Evolutionary conservation across 2,329 filamentous ascomycete genomes (phyloP).

Genomic region (Gremmenia infestans): DNA sequence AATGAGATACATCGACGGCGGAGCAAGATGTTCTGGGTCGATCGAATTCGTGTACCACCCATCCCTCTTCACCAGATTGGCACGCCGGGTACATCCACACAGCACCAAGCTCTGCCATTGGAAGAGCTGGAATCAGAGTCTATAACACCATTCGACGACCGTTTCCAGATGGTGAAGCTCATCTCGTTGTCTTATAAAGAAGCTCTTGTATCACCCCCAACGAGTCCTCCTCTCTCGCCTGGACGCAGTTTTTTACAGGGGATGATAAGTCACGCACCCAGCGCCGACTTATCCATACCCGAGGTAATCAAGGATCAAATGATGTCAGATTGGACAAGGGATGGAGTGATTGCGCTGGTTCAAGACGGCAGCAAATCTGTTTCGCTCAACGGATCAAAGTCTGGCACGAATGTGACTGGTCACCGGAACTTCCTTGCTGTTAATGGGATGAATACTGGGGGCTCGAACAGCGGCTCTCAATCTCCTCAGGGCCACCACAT

Average conservation of each 20-base stretch:
- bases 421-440: conserved; percentile 53
- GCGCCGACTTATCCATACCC: conserved; percentile 55
- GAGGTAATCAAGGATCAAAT: conserved; percentile 67
- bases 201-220: conserved; percentile 56
- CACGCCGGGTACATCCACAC: conserved; percentile 43
- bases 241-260: conserved; percentile 59
- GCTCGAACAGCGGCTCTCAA: conserved; percentile 33
- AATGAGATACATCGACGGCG: conserved; percentile 72
- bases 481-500: conserved; percentile 41
- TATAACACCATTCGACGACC: conserved; percentile 70
- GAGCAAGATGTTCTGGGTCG: conserved; percentile 73
- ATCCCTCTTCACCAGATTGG: conserved; percentile 57
- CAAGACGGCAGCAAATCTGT: conserved; percentile 65
- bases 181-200: conserved; percentile 69
- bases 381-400: conserved; percentile 71
- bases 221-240: conserved; percentile 67
- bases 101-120: conserved; percentile 39
- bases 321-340: conserved; percentile 74
- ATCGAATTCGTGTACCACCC: conserved; percentile 67
- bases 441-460: conserved; percentile 43
- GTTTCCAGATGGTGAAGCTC: conserved; percentile 64
- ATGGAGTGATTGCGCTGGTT: conserved; percentile 62
- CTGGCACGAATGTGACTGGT: conserved; percentile 48
- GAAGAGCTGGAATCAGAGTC: conserved; percentile 57
- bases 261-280: conserved; percentile 43